Evolutionary conservation across 257 asterid species (phyloP).

Genomic region (Penstemon newberryi): DNA sequence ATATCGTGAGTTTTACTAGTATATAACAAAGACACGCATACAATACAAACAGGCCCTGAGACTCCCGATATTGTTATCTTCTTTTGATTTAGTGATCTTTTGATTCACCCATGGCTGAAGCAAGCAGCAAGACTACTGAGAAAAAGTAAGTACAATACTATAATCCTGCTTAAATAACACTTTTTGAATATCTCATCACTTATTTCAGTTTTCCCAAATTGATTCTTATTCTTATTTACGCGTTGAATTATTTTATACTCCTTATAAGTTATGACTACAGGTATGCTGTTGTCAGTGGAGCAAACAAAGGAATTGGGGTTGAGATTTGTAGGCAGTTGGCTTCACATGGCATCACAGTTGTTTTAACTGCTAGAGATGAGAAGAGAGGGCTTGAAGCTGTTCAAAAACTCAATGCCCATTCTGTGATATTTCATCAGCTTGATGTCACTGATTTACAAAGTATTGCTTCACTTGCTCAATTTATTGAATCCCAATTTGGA

Average conservation of each 20-base stretch:
- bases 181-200: background rate
- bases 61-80: too few species aligned
- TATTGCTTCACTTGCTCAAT: conserved; percentile 37
- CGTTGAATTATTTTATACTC: too few species aligned
- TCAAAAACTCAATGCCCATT: conserved; percentile 33
- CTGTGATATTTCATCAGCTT: conserved; percentile 54
- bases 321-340: conserved; percentile 47
- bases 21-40: background rate
- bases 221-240: background rate
- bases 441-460: conserved; percentile 43
- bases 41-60: background rate
- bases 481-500: conserved; percentile 39
- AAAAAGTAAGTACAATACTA: background rate
- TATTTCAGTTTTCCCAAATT: background rate
- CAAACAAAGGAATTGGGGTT: conserved; percentile 52
- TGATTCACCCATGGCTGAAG: conserved; percentile 13
- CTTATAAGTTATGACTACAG: conserved; percentile 19
- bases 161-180: too few species aligned
- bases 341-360: conserved; percentile 40
- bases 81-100: background rate
- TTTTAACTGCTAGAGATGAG: conserved; percentile 48
- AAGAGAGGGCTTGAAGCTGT: conserved; percentile 45
- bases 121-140: background rate
- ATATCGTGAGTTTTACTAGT: too few species aligned
- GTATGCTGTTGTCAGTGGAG: conserved; percentile 54